Evolutionary conservation across 805 yeast species (phyloP).

Genomic region (Crinitomyces ghanaensis): DNA sequence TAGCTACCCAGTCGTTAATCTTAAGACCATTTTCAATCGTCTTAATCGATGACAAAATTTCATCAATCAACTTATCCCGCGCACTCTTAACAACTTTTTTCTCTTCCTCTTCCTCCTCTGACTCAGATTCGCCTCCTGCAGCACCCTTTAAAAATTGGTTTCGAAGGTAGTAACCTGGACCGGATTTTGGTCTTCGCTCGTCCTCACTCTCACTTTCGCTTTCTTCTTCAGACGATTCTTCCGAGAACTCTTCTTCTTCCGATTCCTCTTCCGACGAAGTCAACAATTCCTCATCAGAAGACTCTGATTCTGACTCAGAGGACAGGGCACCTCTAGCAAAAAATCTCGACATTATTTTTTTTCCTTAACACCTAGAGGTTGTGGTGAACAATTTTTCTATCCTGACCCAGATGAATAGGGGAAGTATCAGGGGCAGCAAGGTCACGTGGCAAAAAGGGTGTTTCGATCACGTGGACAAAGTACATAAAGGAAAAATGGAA

Average conservation of each 20-base stretch:
- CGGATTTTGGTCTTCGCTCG: constrained; percentile 22
- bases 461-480: too few species aligned
- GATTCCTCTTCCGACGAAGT: constrained; percentile 27
- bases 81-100: constrained; percentile 86
- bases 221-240: constrained; percentile 30
- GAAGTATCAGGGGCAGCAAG: too few species aligned
- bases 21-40: constrained; percentile 57
- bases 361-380: too few species aligned
- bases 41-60: constrained; percentile 56
- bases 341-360: constrained; percentile 87
- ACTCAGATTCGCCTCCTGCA: constrained; percentile 43
- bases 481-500: too few species aligned
- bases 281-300: constrained; percentile 47
- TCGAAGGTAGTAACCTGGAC: constrained; percentile 25
- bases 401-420: too few species aligned
- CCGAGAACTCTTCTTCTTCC: constrained; percentile 31
- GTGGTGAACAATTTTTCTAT: too few species aligned
- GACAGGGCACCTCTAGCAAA: constrained; percentile 53
- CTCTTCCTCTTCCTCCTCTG: constrained; percentile 52
- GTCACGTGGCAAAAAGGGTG: too few species aligned
- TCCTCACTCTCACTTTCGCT: constrained; percentile 26
- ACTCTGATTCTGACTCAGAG: constrained; percentile 47
- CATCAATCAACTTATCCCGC: constrained; percentile 84
- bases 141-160: constrained; percentile 28
- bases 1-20: constrained; percentile 68